Evolutionary conservation across 176 grass and related monocot genomes (phyloP).

Genomic region (Calamus simplicifolius): DNA sequence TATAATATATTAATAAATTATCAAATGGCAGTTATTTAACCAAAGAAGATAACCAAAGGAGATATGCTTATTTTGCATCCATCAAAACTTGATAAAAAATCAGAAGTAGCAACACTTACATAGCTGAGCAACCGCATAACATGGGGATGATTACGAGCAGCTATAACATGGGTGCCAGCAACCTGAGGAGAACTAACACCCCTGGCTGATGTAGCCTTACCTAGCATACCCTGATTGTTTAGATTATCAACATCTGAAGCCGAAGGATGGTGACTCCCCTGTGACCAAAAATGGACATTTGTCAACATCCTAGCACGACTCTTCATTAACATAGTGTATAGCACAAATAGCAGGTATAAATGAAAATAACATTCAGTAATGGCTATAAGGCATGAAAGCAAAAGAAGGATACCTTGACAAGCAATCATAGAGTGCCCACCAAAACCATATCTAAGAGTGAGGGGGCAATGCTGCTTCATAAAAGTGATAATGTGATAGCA

Average conservation of each 20-base stretch:
- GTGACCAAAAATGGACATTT: background rate
- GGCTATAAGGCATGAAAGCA: no score
- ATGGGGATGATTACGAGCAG: constrained; percentile 64
- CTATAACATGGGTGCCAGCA: constrained; percentile 58
- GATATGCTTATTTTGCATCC: no score
- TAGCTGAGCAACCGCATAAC: constrained; percentile 68
- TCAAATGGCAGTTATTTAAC: no score
- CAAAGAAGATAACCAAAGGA: no score
- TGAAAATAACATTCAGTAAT: no score
- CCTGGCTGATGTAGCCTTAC: constrained; percentile 62
- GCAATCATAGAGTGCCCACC: no score
- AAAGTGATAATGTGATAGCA: no score
- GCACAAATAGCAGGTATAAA: background rate
- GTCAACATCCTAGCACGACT: background rate
- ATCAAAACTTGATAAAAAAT: no score
- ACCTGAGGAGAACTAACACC: constrained; percentile 54
- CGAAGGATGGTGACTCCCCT: constrained; percentile 96
- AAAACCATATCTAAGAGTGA: no score
- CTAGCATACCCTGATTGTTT: constrained; percentile 61
- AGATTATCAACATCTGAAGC: constrained; percentile 98
- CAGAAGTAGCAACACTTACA: constrained; percentile 37
- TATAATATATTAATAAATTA: no score
- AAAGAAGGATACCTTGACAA: no score
- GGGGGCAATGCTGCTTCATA: no score
- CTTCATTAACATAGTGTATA: background rate